A percentile compares a stretch with the other conserved stretches of the same genome.
Evolutionary conservation across 495 filamentous ascomycete species (phyloP).

Genomic region (Parmelia sp.): DNA sequence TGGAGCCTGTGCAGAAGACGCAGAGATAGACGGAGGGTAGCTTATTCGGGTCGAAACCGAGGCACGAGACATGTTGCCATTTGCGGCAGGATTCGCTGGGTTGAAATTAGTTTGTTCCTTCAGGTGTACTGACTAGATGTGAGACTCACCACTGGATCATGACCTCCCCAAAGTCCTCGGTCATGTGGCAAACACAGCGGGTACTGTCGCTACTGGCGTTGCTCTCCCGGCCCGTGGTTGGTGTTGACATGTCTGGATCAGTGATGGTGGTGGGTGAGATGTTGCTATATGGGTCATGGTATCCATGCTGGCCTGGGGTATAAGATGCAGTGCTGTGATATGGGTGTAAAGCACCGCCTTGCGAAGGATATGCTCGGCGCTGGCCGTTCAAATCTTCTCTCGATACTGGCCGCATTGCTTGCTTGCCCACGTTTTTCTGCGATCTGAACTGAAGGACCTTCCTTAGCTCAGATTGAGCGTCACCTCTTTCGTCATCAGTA

Average conservation of each 20-base stretch:
- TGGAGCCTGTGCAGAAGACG: conserved; percentile 66
- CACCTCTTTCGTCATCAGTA: conserved; percentile 45
- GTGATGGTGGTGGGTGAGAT: conserved; percentile 63
- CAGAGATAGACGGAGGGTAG: conserved; percentile 75
- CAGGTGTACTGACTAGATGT: neutral
- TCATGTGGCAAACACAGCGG: conserved; percentile 66
- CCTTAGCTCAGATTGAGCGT: conserved; percentile 58
- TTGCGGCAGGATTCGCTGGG: conserved; percentile 76
- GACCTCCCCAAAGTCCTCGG: conserved; percentile 58
- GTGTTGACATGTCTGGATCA: conserved; percentile 60
- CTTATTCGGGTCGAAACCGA: conserved; percentile 58
- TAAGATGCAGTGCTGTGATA: conserved; percentile 32
- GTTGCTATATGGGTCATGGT: conserved; percentile 28
- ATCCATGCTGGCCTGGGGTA: conserved; percentile 29
- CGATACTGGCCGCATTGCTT: neutral
- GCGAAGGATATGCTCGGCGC: conserved; percentile 9
- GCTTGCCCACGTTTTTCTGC: conserved; percentile 38
- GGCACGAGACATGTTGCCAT: conserved; percentile 75
- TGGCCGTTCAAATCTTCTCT: conserved; percentile 10
- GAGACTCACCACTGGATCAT: conserved; percentile 75
- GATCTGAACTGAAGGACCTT: conserved; percentile 62
- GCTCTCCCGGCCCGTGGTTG: conserved; percentile 53
- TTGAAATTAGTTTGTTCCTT: conserved; percentile 17
- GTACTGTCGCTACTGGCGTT: conserved; percentile 51
- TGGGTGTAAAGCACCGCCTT: conserved; percentile 20